Percentiles rank a stretch among this genome's conserved stretches.
Conservation (phyloP, 176 grass and related monocot species). For the Raddia distichophylla region DNA sequence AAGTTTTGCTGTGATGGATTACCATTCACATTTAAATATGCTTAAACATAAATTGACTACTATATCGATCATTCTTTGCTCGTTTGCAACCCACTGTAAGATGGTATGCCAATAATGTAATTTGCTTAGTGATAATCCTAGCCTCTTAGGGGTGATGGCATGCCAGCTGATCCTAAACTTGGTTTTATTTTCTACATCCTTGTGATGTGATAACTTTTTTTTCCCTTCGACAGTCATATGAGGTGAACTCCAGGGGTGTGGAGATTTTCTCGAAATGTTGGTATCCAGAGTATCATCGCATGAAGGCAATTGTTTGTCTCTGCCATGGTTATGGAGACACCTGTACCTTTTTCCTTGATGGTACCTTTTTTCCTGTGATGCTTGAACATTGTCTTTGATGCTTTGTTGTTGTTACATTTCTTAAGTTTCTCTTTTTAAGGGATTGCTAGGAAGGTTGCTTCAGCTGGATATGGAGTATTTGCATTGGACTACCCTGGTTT, state of each 20-base stretch:
- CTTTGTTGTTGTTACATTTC: conserved; percentile 30
- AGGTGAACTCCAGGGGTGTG: conserved; percentile 81
- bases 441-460: conserved; percentile 82
- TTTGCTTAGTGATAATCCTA: conserved; percentile 20
- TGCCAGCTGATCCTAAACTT: conserved; percentile 8
- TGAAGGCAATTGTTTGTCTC: conserved; percentile 86
- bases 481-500: conserved; percentile 95
- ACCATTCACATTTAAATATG: not conserved
- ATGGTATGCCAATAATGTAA: conserved; percentile 1
- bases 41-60: not conserved
- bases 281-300: conserved; percentile 62
- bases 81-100: not conserved
- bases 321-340: conserved; percentile 98
- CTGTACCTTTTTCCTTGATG: conserved; percentile 98
- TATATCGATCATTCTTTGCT: not conserved
- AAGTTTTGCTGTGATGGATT: conserved; percentile 16
- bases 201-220: not conserved
- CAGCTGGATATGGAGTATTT: conserved; percentile 88
- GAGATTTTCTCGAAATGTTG: conserved; percentile 97
- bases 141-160: not conserved
- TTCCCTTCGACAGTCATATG: conserved; percentile 60
- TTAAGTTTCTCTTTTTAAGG: conserved; percentile 53
- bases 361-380: conserved; percentile 45
- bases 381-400: conserved; percentile 23
- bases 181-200: conserved; percentile 22